Conservation (phyloP, 2,329 filamentous ascomycete species). For the Fusarium graminum region DNA sequence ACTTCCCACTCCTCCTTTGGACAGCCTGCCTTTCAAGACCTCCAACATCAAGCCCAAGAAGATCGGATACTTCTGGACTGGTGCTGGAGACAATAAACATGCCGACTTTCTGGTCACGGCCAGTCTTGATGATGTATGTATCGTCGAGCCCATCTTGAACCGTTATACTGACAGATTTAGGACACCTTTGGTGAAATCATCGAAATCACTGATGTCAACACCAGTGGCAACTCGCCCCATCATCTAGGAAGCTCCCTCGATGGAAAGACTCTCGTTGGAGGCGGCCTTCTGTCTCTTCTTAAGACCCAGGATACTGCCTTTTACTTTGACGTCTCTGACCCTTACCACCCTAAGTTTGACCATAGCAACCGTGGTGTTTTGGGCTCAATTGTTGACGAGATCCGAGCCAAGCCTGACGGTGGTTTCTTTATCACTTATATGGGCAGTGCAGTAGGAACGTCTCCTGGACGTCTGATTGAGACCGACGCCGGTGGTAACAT, state of each 20-base stretch:
- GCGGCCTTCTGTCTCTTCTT: conserved; percentile 69
- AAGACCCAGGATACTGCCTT: conserved; percentile 73
- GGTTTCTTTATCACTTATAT: conserved; percentile 74
- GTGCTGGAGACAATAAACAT: conserved; percentile 70
- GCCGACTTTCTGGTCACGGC: conserved; percentile 70
- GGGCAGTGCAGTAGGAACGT: conserved; percentile 69
- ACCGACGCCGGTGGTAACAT: conserved; percentile 71
- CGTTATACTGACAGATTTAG: too few species aligned
- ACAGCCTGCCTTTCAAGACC: conserved; percentile 64
- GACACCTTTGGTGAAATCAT: conserved; percentile 73
- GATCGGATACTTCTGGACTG: conserved; percentile 75
- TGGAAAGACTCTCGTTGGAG: conserved; percentile 69
- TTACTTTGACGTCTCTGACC: conserved; percentile 71
- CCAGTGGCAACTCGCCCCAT: conserved; percentile 71
- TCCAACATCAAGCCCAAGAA: conserved; percentile 73
- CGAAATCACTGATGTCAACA: conserved; percentile 69
- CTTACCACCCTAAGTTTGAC: conserved; percentile 69
- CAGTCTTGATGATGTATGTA: conserved; percentile 67
- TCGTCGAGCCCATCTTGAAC: too few species aligned
- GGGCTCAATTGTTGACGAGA: conserved; percentile 71
- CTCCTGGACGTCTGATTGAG: conserved; percentile 71
- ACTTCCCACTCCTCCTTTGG: conserved; percentile 69
- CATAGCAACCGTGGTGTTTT: conserved; percentile 72
- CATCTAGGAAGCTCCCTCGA: conserved; percentile 68
- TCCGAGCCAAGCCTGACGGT: conserved; percentile 72